Conservation (phyloP, 2,329 filamentous ascomycete species). For the Colletotrichum lupini region DNA sequence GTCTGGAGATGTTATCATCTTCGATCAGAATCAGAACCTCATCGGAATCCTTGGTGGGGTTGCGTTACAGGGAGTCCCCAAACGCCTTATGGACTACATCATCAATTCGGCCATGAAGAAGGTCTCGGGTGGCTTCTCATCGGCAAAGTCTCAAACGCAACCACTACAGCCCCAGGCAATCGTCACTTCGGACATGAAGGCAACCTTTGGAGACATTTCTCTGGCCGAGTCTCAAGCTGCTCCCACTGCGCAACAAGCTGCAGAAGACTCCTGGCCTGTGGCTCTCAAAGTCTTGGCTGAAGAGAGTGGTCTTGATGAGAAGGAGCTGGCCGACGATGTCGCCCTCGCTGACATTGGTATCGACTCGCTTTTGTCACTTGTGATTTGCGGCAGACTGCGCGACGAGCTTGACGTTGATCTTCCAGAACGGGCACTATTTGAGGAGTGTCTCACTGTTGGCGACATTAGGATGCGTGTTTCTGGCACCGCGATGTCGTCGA, state of each 20-base stretch:
- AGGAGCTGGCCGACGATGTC: conserved; percentile 66
- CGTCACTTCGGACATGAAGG: background rate
- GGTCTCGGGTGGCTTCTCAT: conserved; percentile 52
- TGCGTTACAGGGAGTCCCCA: conserved; percentile 75
- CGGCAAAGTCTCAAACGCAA: conserved; percentile 53
- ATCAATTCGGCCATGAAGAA: conserved; percentile 57
- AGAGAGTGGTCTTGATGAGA: conserved; percentile 63
- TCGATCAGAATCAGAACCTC: conserved; percentile 62
- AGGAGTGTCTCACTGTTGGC: conserved; percentile 65
- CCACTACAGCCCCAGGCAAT: background rate
- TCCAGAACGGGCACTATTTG: conserved; percentile 59
- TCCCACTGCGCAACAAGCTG: conserved; percentile 55
- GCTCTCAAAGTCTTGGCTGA: conserved; percentile 65
- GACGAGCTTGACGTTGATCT: conserved; percentile 68
- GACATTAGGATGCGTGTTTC: conserved; percentile 55
- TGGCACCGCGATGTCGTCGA: background rate
- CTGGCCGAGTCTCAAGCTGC: background rate
- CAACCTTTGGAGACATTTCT: background rate
- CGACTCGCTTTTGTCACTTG: conserved; percentile 70
- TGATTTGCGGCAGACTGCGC: conserved; percentile 65
- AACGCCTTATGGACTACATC: conserved; percentile 73
- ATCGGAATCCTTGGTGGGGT: conserved; percentile 64
- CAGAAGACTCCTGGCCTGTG: conserved; percentile 53
- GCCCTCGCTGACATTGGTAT: conserved; percentile 67
- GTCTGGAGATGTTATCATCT: conserved; percentile 64